Percentiles rank a stretch among this genome's conserved stretches.
phyloP scores from a whole-genome alignment of 2,329 filamentous ascomycete genomes.

The Claviceps spartinae region DNA sequence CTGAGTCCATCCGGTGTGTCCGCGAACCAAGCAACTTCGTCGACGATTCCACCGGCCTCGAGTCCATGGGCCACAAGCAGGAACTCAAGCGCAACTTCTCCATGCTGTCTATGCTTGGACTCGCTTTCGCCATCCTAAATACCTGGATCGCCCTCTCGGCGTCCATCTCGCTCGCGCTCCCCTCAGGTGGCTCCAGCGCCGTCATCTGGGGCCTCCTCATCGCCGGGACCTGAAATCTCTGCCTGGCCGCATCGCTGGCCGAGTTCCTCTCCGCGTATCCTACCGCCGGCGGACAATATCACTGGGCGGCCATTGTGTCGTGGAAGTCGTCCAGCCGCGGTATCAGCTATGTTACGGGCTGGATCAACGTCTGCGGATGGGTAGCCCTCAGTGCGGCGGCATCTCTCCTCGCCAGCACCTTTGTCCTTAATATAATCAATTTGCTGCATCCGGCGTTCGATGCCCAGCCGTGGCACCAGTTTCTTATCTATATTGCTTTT shows the following conservation, averaged over 20 bases:
- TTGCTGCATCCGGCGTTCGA: conserved; percentile 46
- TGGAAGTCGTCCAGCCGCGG: conserved; percentile 46
- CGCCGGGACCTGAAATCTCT: conserved; percentile 55
- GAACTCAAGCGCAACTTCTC: conserved; percentile 37
- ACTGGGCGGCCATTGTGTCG: conserved; percentile 55
- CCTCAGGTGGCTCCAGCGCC: conserved; percentile 57
- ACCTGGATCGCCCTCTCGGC: conserved; percentile 36
- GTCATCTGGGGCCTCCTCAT: conserved; percentile 58
- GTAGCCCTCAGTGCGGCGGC: conserved; percentile 55
- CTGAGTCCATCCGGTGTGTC: background rate
- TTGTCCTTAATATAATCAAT: conserved; percentile 51
- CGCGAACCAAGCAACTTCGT: background rate
- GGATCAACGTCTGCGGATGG: conserved; percentile 63
- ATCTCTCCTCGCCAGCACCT: conserved; percentile 51
- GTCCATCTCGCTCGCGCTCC: conserved; percentile 38
- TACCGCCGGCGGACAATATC: conserved; percentile 50
- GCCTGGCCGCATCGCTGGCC: conserved; percentile 53
- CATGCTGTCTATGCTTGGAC: conserved; percentile 32
- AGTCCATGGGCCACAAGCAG: conserved; percentile 33
- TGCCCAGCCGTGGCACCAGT: conserved; percentile 54
- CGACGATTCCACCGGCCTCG: conserved; percentile 25
- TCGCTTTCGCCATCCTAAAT: conserved; percentile 36
- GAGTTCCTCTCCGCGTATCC: conserved; percentile 57
- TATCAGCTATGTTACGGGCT: conserved; percentile 58
- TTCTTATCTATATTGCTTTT: conserved; percentile 56